A percentile compares a stretch with the other conserved stretches of the same genome.
Evolutionary conservation across 2,329 filamentous ascomycete species (phyloP).

Genomic region (Stachybotrys echinatus): DNA sequence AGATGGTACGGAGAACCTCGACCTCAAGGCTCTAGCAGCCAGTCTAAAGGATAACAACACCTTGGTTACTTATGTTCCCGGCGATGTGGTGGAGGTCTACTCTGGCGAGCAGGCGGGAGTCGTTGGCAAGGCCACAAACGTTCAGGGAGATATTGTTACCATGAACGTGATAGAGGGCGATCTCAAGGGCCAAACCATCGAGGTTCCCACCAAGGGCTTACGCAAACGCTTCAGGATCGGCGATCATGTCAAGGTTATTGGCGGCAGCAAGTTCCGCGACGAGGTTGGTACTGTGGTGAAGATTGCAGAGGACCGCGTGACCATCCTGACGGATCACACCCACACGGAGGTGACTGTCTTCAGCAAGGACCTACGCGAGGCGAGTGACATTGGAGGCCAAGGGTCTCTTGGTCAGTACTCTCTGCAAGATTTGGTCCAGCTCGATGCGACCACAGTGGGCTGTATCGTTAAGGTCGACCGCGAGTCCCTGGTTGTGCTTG

Average conservation of each 20-base stretch:
- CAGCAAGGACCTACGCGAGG: conserved; percentile 91
- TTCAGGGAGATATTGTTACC: conserved; percentile 88
- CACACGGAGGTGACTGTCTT: conserved; percentile 96
- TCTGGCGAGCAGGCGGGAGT: conserved; percentile 93
- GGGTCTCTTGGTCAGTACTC: conserved; percentile 83
- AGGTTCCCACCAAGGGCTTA: conserved; percentile 86
- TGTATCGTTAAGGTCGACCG: conserved; percentile 94
- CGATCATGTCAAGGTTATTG: conserved; percentile 98
- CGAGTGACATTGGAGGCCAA: conserved; percentile 84
- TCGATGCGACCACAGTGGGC: conserved; percentile 87
- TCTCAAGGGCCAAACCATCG: conserved; percentile 76
- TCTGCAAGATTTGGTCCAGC: conserved; percentile 88
- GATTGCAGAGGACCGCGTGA: conserved; percentile 87
- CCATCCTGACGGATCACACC: conserved; percentile 85
- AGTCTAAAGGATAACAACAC: conserved; percentile 81
- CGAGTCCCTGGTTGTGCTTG: conserved; percentile 82
- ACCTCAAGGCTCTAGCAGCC: conserved; percentile 83
- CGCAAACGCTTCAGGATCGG: conserved; percentile 89
- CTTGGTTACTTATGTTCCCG: conserved; percentile 80
- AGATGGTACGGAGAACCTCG: conserved; percentile 89
- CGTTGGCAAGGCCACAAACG: conserved; percentile 76
- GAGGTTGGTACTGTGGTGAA: conserved; percentile 97
- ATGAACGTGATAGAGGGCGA: conserved; percentile 80
- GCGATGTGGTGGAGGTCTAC: conserved; percentile 95
- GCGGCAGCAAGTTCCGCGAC: conserved; percentile 87